Conservation (phyloP, 139 green algal species). For the Chlorella sp. region DNA sequence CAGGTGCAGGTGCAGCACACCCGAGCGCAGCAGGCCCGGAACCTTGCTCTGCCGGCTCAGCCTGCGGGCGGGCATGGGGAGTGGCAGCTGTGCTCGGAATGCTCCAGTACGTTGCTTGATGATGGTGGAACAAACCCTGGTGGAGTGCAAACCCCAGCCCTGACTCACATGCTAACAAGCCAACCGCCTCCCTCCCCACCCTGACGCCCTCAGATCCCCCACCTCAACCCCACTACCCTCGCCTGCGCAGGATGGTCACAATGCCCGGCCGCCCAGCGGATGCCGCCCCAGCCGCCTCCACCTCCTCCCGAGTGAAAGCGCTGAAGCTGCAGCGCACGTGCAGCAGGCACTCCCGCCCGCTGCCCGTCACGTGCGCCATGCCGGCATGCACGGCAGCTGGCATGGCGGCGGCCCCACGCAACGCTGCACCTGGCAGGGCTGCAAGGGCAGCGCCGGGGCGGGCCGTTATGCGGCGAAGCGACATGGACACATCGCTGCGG, state of each 20-base stretch:
- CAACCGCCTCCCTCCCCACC: too few species aligned
- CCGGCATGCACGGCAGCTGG: background rate
- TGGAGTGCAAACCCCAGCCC: too few species aligned
- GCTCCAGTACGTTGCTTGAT: too few species aligned
- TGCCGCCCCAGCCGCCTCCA: background rate
- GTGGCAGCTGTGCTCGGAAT: too few species aligned
- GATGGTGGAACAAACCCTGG: too few species aligned
- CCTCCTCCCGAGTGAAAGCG: slow-evolving; percentile 11
- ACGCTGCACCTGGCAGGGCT: background rate
- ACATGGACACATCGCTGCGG: background rate
- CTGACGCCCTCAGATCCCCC: too few species aligned
- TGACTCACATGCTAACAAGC: too few species aligned
- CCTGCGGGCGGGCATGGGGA: background rate
- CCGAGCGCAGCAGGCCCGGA: background rate
- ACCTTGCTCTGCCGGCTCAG: background rate
- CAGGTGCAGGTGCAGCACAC: slow-evolving; percentile 28
- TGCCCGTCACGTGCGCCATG: background rate
- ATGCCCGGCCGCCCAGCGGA: background rate
- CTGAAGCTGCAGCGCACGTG: slow-evolving; percentile 13
- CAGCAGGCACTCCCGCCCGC: background rate
- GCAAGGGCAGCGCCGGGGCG: background rate
- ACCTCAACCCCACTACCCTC: too few species aligned
- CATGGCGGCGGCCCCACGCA: background rate
- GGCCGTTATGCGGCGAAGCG: background rate
- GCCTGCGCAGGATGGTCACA: slow-evolving; percentile 13